phyloP scores from a whole-genome alignment of 2,329 filamentous ascomycete species.

The Colletotrichum sp. region DNA sequence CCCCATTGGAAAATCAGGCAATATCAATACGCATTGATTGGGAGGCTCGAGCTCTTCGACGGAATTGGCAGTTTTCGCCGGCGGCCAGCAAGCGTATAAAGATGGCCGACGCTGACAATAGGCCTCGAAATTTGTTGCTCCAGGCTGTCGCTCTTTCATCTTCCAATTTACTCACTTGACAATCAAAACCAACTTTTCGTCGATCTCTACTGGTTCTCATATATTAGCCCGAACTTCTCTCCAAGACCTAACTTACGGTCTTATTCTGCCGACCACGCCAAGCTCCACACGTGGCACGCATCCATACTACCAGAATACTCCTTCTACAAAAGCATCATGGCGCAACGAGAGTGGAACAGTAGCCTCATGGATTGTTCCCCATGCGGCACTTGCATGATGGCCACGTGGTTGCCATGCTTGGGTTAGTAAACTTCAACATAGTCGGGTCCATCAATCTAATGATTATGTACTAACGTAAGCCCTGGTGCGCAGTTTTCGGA shows the following conservation, averaged over 20 bases:
- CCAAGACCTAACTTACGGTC: background rate
- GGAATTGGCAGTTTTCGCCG: background rate
- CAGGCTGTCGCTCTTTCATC: background rate
- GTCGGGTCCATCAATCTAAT: background rate
- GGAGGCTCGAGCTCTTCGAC: background rate
- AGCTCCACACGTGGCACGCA: background rate
- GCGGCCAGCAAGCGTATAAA: background rate
- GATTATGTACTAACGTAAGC: background rate
- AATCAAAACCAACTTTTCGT: rapidly evolving
- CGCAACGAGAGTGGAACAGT: background rate
- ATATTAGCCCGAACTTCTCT: background rate
- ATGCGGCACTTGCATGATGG: background rate
- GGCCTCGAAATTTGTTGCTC: background rate
- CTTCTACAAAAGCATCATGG: background rate
- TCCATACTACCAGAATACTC: background rate
- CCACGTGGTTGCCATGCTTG: background rate
- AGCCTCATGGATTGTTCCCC: background rate
- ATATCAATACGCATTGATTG: background rate
- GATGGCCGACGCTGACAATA: background rate
- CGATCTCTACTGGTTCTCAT: background rate
- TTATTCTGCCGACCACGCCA: background rate
- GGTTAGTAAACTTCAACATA: background rate
- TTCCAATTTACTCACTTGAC: background rate
- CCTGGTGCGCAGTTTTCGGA: background rate
- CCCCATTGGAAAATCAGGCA: rapidly evolving